Base-by-base conservation (phyloP, 2,329 filamentous ascomycete genomes). In the Allantophomopsis cytisporea region DNA sequence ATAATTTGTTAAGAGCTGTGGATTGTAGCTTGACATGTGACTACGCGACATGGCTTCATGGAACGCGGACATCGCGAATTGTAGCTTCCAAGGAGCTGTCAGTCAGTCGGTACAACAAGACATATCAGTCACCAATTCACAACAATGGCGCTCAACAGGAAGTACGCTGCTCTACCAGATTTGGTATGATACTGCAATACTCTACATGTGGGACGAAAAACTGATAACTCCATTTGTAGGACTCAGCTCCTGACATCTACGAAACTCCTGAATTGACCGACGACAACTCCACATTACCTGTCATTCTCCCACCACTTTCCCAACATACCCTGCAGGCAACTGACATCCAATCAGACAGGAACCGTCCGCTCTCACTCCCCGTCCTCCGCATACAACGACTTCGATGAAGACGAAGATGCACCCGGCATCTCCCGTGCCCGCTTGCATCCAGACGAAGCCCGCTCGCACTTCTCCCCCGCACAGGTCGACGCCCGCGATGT, bases 241-340 rank as follows among this genome's bases (percentile, higher is more conserved):
- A 95, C 62, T 83, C 81, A 40, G 87, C 88, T 20, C 88, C 88
- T 48, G 91, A 96, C 55, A 85, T 94, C 53, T 96, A 95, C 67
- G 89, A 96, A 62, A 96, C 91, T 13, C 88, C 89, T 48, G 88
- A 94, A 41, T 67, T 95, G 48, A 89, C 83, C 41, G 86, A 94
- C 55, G 88, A 94, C 60, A 83, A 77, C 46, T 94, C 87, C 16
- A 94, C 87, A 36, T 65, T 87, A 41, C 83, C 80, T 41, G 84
- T 89, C 4, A 14, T 11, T 8, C 20, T 31, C 17, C 15, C 15
- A 17, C 7, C 15, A 32, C n/a, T 7, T 30, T 18, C 30, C 15
- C 38, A 20, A 23, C 2, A 3, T 21, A n/a, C 13, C 10, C 16
- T 15, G 18, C 15, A 34, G 7, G 4, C 23, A 4, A 31, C 23